phyloP scores from a whole-genome alignment of 2,329 filamentous ascomycete genomes.

The Amphichorda felina region DNA sequence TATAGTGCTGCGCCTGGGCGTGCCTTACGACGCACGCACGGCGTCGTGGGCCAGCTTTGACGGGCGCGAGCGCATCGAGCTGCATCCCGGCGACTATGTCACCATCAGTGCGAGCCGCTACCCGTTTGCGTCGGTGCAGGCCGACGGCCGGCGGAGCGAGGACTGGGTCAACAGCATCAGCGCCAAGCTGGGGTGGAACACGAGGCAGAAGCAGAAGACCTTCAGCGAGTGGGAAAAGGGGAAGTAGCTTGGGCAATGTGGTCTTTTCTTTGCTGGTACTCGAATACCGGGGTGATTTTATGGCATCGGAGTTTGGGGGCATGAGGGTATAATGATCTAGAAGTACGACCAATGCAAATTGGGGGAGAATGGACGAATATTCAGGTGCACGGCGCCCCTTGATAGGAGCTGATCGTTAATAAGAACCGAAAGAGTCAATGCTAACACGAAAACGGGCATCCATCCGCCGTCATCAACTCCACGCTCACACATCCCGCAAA shows the following conservation, averaged over 20 bases:
- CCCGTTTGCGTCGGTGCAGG: slow-evolving; percentile 68
- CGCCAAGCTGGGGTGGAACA: slow-evolving; percentile 72
- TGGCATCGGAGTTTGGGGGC: no score
- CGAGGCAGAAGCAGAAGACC: slow-evolving; percentile 62
- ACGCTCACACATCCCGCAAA: neutral
- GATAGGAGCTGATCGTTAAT: no score
- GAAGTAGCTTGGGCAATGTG: neutral
- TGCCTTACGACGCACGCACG: slow-evolving; percentile 86
- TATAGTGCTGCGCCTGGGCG: slow-evolving; percentile 81
- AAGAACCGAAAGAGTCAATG: no score
- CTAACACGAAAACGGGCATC: no score
- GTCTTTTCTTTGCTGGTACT: no score
- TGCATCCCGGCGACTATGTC: slow-evolving; percentile 70
- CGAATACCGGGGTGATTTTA: no score
- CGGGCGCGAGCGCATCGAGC: slow-evolving; percentile 76
- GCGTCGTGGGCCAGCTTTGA: slow-evolving; percentile 98
- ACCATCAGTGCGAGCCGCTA: slow-evolving; percentile 72
- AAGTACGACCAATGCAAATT: no score
- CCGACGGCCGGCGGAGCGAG: slow-evolving; percentile 55
- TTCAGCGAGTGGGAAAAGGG: slow-evolving; percentile 35
- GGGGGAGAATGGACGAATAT: no score
- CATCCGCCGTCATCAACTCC: neutral
- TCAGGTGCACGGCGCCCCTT: no score
- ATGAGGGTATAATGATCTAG: no score
- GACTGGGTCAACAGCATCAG: slow-evolving; percentile 78